phyloP scores from a whole-genome alignment of 2,329 filamentous ascomycete species.

The Daldinia sp. region DNA sequence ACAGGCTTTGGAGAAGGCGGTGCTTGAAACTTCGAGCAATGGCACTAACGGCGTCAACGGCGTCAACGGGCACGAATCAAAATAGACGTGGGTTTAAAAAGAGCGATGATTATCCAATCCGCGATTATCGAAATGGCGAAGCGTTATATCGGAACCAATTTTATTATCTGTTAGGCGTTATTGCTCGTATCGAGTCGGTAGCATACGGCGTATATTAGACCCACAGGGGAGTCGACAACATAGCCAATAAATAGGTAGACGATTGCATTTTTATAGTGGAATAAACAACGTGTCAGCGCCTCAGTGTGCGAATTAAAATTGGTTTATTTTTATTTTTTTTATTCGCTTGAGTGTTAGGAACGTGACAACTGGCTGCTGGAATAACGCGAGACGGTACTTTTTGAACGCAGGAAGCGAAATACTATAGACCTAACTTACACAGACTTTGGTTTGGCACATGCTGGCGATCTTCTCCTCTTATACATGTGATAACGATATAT shows the following conservation, averaged over 20 bases:
- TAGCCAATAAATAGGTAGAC: background rate
- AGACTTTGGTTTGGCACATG: background rate
- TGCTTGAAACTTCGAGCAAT: constrained; percentile 46
- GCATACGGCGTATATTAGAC: background rate
- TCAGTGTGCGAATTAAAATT: background rate
- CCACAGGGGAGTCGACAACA: background rate
- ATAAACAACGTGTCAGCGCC: background rate
- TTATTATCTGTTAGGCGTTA: background rate
- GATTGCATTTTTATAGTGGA: background rate
- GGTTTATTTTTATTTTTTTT: background rate
- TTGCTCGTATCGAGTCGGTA: background rate
- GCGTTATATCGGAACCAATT: background rate
- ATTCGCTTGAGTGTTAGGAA: no score
- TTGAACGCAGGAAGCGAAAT: background rate
- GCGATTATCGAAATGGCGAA: background rate
- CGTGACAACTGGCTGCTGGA: background rate
- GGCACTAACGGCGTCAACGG: constrained; percentile 30
- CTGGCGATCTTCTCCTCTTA: background rate
- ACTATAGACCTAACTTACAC: background rate
- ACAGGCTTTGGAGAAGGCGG: constrained; percentile 81
- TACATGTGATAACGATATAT: background rate
- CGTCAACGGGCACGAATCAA: constrained; percentile 14
- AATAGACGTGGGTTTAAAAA: constrained; percentile 7
- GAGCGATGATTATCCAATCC: background rate
- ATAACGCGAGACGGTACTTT: background rate